Evolutionary conservation across 176 grass and related monocot genomes (phyloP).

Genomic region (Eragrostis nindensis): DNA sequence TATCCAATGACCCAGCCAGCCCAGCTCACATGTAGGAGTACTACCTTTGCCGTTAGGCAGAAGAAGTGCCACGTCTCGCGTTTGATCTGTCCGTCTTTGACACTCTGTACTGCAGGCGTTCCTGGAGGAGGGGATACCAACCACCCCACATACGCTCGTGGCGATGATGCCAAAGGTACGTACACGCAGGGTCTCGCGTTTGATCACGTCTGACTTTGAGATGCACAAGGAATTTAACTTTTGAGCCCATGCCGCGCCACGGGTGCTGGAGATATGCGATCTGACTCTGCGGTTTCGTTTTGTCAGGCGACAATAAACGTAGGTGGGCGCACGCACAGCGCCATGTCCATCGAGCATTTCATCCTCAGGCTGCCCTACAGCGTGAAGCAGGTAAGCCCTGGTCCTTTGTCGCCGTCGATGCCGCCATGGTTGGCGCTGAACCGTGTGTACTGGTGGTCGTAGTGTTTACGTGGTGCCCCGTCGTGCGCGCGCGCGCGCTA

Average conservation of each 20-base stretch:
- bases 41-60: not conserved
- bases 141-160: conserved; percentile 75
- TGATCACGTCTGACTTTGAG: not conserved
- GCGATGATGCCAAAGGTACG: conserved; percentile 90
- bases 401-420: not conserved
- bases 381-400: conserved; percentile 65
- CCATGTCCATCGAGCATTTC: conserved; percentile 98
- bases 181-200: not conserved
- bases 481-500: not conserved
- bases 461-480: not conserved
- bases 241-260: not conserved
- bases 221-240: conserved; percentile 3
- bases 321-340: conserved; percentile 74
- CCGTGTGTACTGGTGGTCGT: not conserved
- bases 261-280: not conserved
- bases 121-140: conserved; percentile 91
- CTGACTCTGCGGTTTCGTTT: not conserved
- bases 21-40: not conserved
- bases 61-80: not conserved
- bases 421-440: not conserved
- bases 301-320: conserved; percentile 82
- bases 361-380: conserved; percentile 81
- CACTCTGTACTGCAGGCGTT: conserved; percentile 66
- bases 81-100: not conserved
- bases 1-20: not conserved